Conservation (phyloP, 2,329 filamentous ascomycete species). For the Aureobasidium pullulans region DNA sequence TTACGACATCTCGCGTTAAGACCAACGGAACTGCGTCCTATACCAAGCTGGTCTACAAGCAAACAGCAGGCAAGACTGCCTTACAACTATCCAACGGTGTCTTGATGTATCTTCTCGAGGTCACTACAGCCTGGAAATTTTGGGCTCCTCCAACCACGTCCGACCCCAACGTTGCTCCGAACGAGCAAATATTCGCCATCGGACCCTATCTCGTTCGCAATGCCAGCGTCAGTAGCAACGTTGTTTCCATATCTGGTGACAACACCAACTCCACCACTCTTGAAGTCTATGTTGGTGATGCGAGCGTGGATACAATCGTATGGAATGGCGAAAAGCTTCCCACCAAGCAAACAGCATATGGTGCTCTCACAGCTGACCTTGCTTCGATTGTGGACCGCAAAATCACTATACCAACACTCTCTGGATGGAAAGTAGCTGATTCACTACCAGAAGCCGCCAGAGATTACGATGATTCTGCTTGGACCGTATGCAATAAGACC, state of each 20-base stretch:
- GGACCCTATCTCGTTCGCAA: conserved; percentile 36
- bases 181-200: conserved; percentile 39
- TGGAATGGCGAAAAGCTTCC: conserved; percentile 33
- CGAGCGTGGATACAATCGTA: conserved; percentile 25
- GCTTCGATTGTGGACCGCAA: conserved; percentile 20
- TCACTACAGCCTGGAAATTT: conserved; percentile 48
- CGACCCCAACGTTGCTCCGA: conserved; percentile 37
- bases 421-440: conserved; percentile 41
- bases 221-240: conserved; percentile 30
- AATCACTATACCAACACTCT: conserved; percentile 34
- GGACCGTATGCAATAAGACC: conserved; percentile 34
- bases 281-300: conserved; percentile 32
- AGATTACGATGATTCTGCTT: conserved; percentile 41
- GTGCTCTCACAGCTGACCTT: conserved; percentile 28
- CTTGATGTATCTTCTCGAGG: conserved; percentile 47
- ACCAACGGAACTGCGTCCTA: not conserved
- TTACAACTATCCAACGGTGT: conserved; percentile 45
- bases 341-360: conserved; percentile 29
- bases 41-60: conserved; percentile 13
- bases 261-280: conserved; percentile 29
- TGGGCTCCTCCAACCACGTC: conserved; percentile 45
- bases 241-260: conserved; percentile 29
- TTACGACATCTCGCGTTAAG: conserved; percentile 8
- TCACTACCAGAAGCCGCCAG: conserved; percentile 41
- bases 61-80: conserved; percentile 22